Conservation (phyloP, 805 yeast species). For the Ogataea henricii region DNA sequence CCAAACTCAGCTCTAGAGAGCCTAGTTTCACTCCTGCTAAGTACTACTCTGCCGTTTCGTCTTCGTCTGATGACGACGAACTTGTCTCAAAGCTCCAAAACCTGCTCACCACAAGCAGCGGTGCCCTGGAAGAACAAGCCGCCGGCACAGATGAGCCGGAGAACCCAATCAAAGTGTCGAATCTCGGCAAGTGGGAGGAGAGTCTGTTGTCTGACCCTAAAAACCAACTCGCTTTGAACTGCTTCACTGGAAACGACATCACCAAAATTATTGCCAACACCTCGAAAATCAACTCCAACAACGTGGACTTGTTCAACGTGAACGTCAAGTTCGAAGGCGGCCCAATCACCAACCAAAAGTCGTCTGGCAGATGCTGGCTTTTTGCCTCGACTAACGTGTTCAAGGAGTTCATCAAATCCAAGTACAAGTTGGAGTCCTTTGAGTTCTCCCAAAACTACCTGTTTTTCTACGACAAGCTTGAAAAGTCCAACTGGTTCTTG, state of each 20-base stretch:
- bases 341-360: constrained; percentile 73
- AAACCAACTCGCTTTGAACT: constrained; percentile 54
- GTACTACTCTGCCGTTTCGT: constrained; percentile 8
- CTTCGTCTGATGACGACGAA: constrained; percentile 31
- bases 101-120: constrained; percentile 15
- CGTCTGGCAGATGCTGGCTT: constrained; percentile 87
- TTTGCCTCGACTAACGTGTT: constrained; percentile 82
- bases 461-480: constrained; percentile 84
- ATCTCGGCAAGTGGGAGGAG: constrained; percentile 47
- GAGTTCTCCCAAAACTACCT: constrained; percentile 80
- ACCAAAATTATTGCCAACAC: constrained; percentile 44
- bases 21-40: constrained; percentile 24
- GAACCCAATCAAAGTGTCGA: constrained; percentile 36
- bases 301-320: constrained; percentile 45
- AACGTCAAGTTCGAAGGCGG: constrained; percentile 52
- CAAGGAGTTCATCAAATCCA: constrained; percentile 63
- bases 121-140: constrained; percentile 12
- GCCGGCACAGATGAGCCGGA: constrained; percentile 9
- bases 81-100: constrained; percentile 34
- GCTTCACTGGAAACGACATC: constrained; percentile 51
- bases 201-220: constrained; percentile 48
- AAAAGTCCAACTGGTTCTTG: constrained; percentile 78
- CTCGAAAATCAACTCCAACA: constrained; percentile 29
- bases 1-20: constrained; percentile 19
- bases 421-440: constrained; percentile 64